A percentile compares a stretch with the other conserved stretches of the same genome.
These are phyloP conservation scores for Pythium insidiosum DNA, from an alignment of 352 stramenopile genomes.

Conservation along the genomic window DNA sequence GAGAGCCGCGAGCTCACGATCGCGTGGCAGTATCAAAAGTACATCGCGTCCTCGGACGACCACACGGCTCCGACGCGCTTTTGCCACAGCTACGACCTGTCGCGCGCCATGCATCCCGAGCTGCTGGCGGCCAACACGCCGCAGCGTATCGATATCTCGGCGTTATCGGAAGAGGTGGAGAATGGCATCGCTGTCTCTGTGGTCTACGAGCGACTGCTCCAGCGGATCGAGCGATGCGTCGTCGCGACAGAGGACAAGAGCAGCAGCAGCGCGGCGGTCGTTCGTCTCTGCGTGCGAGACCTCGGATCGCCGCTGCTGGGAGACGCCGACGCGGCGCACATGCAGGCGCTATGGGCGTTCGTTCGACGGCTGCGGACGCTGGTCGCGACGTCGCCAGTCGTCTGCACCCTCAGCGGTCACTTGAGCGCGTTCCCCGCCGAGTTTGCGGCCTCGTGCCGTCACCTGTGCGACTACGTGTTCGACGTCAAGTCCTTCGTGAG, in stretches of 20 bases:
- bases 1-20: slow-evolving; percentile 64
- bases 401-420: slow-evolving; percentile 23
- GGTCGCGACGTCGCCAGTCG: slow-evolving; percentile 7
- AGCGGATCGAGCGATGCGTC: slow-evolving; percentile 16
- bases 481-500: slow-evolving; percentile 51
- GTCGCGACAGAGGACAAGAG: slow-evolving; percentile 11
- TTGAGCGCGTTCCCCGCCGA: slow-evolving; percentile 15
- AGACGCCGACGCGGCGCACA: slow-evolving; percentile 21
- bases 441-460: slow-evolving; percentile 38
- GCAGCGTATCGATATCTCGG: slow-evolving; percentile 19
- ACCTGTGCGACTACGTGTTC: slow-evolving; percentile 49
- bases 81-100: slow-evolving; percentile 73
- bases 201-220: slow-evolving; percentile 24
- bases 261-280: slow-evolving; percentile 17
- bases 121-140: slow-evolving; percentile 35
- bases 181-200: slow-evolving; percentile 1
- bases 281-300: slow-evolving; percentile 31
- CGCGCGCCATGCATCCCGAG: slow-evolving; percentile 40
- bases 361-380: slow-evolving; percentile 24
- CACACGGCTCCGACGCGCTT: slow-evolving; percentile 23
- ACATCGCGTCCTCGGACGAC: slow-evolving; percentile 16
- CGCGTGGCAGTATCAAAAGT: slow-evolving; percentile 76
- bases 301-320: slow-evolving; percentile 38
- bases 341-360: slow-evolving; percentile 31
- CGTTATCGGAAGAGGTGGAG: too few species aligned